These are phyloP conservation scores for Phytophthora cactorum DNA, from an alignment of 352 stramenopile genomes.

Conservation along the genomic window DNA sequence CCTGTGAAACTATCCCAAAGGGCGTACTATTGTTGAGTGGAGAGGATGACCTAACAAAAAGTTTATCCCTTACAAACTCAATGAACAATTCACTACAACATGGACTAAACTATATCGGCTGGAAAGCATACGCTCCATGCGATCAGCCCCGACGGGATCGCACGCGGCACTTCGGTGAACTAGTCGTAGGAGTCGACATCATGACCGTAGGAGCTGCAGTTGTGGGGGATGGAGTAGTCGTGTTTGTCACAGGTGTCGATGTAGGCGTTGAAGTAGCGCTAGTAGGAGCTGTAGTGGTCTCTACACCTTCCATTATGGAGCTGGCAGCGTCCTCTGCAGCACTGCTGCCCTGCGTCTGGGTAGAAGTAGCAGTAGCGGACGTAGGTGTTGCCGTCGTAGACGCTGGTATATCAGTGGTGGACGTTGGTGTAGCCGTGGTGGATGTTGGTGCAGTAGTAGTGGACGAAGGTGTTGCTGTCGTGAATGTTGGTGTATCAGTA, in stretches of 20 bases:
- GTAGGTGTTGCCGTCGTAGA: not conserved
- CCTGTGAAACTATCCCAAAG: too few relatives aligned
- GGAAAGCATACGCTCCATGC: not conserved
- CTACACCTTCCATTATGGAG: slow-evolving; percentile 14
- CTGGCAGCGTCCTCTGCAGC: slow-evolving; percentile 5
- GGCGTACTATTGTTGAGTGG: too few relatives aligned
- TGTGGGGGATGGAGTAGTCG: slow-evolving; percentile 4
- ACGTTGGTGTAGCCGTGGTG: slow-evolving; percentile 3
- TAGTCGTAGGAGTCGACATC: slow-evolving; percentile 6
- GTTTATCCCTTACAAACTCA: not conserved
- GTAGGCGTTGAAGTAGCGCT: slow-evolving; percentile 1
- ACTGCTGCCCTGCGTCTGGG: slow-evolving; percentile 19
- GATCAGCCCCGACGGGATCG: slow-evolving; percentile 22
- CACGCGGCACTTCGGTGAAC: slow-evolving; percentile 31
- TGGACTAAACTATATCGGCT: not conserved
- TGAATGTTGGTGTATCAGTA: too few relatives aligned
- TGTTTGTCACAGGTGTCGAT: not conserved
- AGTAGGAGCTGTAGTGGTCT: slow-evolving; percentile 15
- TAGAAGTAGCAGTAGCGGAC: not conserved
- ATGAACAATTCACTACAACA: not conserved
- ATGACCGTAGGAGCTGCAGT: not conserved
- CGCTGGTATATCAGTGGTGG: slow-evolving; percentile 10
- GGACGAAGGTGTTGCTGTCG: too few relatives aligned
- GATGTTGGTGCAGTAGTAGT: too few relatives aligned
- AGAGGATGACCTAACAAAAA: slow-evolving; percentile 3